These are phyloP conservation scores for Colletotrichum paranaense DNA, from an alignment of 2,329 filamentous ascomycete genomes.

Conservation along the genomic window DNA sequence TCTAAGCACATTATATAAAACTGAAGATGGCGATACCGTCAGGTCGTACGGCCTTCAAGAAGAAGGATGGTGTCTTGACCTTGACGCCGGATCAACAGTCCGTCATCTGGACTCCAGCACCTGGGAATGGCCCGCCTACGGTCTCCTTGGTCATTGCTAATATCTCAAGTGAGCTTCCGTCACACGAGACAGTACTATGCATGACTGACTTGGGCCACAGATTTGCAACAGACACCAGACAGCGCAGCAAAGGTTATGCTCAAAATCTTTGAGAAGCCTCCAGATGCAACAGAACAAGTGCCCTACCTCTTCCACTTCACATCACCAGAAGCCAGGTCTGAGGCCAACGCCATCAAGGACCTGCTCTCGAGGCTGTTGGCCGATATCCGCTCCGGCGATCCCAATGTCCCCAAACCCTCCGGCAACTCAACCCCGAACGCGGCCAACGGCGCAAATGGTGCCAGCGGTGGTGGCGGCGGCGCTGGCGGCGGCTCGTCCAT, in stretches of 20 bases:
- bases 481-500: slow-evolving; percentile 65
- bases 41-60: slow-evolving; percentile 87
- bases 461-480: slow-evolving; percentile 37
- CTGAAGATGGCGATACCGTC: slow-evolving; percentile 66
- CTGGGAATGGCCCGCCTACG: slow-evolving; percentile 69
- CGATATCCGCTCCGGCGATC: slow-evolving; percentile 69
- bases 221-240: slow-evolving; percentile 94
- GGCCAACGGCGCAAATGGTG: slow-evolving; percentile 39
- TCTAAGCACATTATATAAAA: background rate
- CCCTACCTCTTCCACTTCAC: slow-evolving; percentile 92
- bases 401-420: slow-evolving; percentile 60
- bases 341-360: slow-evolving; percentile 89
- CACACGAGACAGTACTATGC: background rate
- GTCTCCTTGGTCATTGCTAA: slow-evolving; percentile 78
- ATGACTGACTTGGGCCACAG: slow-evolving; percentile 55
- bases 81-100: slow-evolving; percentile 78
- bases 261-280: slow-evolving; percentile 84
- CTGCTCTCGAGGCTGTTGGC: slow-evolving; percentile 82
- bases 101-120: slow-evolving; percentile 84
- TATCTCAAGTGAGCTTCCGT: slow-evolving; percentile 78
- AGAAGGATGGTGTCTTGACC: slow-evolving; percentile 88
- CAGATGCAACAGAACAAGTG: slow-evolving; percentile 68
- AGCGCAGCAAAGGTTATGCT: slow-evolving; percentile 91
- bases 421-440: slow-evolving; percentile 45
- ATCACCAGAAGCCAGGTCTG: slow-evolving; percentile 79